Conservation (phyloP, 2,329 filamentous ascomycete species). For the Fusarium sp. region DNA sequence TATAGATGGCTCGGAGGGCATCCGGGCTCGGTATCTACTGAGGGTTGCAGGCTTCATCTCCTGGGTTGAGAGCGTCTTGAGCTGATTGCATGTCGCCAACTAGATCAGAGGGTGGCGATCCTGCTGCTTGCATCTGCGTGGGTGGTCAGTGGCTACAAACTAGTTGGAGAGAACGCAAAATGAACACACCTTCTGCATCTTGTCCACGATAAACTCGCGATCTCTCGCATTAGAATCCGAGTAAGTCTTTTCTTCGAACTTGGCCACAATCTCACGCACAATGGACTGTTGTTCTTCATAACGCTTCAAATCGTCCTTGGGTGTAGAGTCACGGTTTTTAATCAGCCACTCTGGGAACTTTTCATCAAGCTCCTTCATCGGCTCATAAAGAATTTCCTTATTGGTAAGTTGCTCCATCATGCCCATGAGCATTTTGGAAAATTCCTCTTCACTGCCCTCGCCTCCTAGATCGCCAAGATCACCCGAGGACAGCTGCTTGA, state of each 20-base stretch:
- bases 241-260: constrained; percentile 87
- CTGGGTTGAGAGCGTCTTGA: constrained; percentile 73
- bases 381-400: constrained; percentile 97
- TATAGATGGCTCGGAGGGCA: constrained; percentile 41
- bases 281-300: constrained; percentile 84
- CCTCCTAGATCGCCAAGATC: constrained; percentile 63
- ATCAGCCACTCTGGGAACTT: constrained; percentile 93
- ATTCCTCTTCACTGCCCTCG: constrained; percentile 79
- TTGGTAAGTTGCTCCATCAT: constrained; percentile 99
- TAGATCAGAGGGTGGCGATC: constrained; percentile 88
- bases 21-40: constrained; percentile 59
- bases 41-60: constrained; percentile 71
- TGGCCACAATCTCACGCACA: constrained; percentile 85
- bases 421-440: constrained; percentile 92
- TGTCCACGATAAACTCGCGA: constrained; percentile 92
- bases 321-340: constrained; percentile 74
- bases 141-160: constrained; percentile 5
- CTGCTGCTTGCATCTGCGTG: constrained; percentile 91
- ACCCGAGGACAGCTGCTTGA: constrained; percentile 81
- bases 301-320: constrained; percentile 78
- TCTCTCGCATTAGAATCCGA: constrained; percentile 83
- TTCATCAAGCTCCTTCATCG: constrained; percentile 95
- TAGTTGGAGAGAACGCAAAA: not conserved
- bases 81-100: constrained; percentile 90
- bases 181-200: constrained; percentile 89